A percentile compares a stretch with the other conserved stretches of the same genome.
Conservation (phyloP, 495 filamentous ascomycete species). For the Penicillium macrosclerotiorum region DNA sequence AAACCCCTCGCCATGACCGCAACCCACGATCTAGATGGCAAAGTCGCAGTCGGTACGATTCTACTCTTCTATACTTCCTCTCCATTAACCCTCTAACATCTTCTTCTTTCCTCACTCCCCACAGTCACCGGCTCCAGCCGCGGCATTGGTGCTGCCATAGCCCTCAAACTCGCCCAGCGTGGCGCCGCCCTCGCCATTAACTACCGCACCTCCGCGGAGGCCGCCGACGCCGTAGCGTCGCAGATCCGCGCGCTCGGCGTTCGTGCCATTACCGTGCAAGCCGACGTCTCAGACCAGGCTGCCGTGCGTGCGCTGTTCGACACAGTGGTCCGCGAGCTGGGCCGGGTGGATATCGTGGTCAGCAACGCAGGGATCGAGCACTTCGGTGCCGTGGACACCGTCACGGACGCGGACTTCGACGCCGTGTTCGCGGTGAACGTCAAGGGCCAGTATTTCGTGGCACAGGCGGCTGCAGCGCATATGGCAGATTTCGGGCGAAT, state of each 20-base stretch:
- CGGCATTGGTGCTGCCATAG: conserved; percentile 40
- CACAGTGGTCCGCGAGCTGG: conserved; percentile 38
- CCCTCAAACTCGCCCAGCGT: conserved; percentile 36
- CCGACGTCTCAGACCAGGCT: conserved; percentile 47
- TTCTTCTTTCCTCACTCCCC: neutral
- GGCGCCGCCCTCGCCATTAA: conserved; percentile 44
- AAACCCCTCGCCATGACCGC: conserved; percentile 13
- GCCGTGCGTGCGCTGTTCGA: conserved; percentile 46
- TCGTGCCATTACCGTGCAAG: conserved; percentile 49
- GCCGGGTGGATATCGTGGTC: conserved; percentile 43
- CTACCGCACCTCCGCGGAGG: conserved; percentile 28
- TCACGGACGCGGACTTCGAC: conserved; percentile 53
- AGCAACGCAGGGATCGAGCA: conserved; percentile 56
- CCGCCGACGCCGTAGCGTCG: conserved; percentile 45
- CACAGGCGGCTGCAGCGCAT: conserved; percentile 64
- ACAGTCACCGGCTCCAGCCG: conserved; percentile 35
- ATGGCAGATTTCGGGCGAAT: conserved; percentile 41
- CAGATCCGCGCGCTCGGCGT: conserved; percentile 43
- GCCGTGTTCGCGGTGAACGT: conserved; percentile 54
- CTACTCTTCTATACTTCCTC: neutral
- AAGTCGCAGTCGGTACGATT: conserved; percentile 23
- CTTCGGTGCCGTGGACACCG: conserved; percentile 46
- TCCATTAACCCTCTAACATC: neutral
- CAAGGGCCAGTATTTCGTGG: conserved; percentile 62
- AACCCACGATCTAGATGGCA: conserved; percentile 23